Evolutionary conservation across 2,329 filamentous ascomycete species (phyloP).

Genomic region (Xylariaceae sp.): DNA sequence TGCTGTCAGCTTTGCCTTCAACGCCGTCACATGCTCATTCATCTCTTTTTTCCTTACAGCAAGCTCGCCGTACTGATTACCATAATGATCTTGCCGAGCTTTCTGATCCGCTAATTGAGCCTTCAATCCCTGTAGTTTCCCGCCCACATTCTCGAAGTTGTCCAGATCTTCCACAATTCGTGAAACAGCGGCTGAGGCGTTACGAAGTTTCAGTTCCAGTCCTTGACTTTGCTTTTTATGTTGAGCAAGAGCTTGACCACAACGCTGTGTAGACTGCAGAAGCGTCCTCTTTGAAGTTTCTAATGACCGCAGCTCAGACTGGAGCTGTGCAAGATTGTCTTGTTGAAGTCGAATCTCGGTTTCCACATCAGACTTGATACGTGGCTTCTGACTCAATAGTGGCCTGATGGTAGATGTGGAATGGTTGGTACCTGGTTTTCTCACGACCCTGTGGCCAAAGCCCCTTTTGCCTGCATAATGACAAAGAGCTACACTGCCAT

Average conservation of each 20-base stretch:
- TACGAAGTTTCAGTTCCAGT: constrained; percentile 53
- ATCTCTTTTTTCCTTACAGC: constrained; percentile 44
- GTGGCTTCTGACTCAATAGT: constrained; percentile 49
- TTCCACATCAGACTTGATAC: constrained; percentile 77
- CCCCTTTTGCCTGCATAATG: constrained; percentile 58
- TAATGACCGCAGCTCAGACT: constrained; percentile 49
- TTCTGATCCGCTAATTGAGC: constrained; percentile 51
- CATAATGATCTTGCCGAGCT: constrained; percentile 41
- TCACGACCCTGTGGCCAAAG: constrained; percentile 55
- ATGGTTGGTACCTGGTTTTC: constrained; percentile 33
- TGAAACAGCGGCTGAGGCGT: constrained; percentile 55
- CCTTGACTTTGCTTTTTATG: constrained; percentile 38
- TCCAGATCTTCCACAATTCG: constrained; percentile 57
- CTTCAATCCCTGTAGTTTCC: constrained; percentile 56
- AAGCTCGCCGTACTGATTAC: constrained; percentile 52
- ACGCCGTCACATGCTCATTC: constrained; percentile 37
- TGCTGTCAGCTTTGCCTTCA: constrained; percentile 31
- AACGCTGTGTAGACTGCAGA: constrained; percentile 44
- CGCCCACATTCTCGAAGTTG: constrained; percentile 63
- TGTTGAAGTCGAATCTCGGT: constrained; percentile 56
- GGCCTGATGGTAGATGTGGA: constrained; percentile 32
- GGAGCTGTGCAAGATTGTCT: constrained; percentile 49
- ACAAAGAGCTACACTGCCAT: constrained; percentile 70
- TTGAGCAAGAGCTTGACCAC: constrained; percentile 37
- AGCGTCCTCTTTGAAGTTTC: constrained; percentile 44